Evolutionary conservation across 139 green algal species (phyloP), one percentile per base, ranked within the genome.

Genomic region (Picochlorum sp.): DNA sequence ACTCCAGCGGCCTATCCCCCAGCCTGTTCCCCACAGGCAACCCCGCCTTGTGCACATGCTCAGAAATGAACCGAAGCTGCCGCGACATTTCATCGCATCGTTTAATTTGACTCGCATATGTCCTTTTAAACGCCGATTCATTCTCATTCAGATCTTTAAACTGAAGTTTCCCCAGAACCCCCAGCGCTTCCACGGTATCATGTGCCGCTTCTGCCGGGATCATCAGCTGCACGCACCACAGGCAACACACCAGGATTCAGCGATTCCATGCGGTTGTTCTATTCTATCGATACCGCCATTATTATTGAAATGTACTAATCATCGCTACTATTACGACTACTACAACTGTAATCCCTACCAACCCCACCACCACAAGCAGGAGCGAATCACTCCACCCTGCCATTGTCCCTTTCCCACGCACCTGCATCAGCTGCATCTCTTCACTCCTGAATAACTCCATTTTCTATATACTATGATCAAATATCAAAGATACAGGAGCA

Each of bases 381-480:
- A n/a, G n/a, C n/a, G n/a, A n/a, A n/a, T n/a, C n/a, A n/a, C n/a
- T n/a, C n/a, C n/a, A 32, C n/a, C 24, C 20, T 13, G 9, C 12
- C 29, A 31, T 26, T 31, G 24, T 31, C 20, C 20, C 18, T 29
- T 53, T 10, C 9, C 18, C 7, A 29, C 63, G 1, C 40, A 91
- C 87, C 87, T 93, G 85, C 54, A 95, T 85, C 8, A 97, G 83
- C 82, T 95, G 76, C 92, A 99, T 98, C 74, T 96, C 82, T 74
- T 98, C 86, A 39, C 37, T 64, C 13, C 75, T 39, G 36, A 78
- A 82, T 29, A 81, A 55, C 31, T 81, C 64, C 72, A 82, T 81
- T 26, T 20, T 56, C 22, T n/a, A 16, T n/a, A 24, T 16, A 26
- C 39, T 16, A 26, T 47, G 39, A n/a, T n/a, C n/a, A n/a, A n/a